Evolutionary conservation across 495 filamentous ascomycete genomes (phyloP), one percentile per base, ranked within the genome.

Genomic region (Opeltia flavorubescens): DNA sequence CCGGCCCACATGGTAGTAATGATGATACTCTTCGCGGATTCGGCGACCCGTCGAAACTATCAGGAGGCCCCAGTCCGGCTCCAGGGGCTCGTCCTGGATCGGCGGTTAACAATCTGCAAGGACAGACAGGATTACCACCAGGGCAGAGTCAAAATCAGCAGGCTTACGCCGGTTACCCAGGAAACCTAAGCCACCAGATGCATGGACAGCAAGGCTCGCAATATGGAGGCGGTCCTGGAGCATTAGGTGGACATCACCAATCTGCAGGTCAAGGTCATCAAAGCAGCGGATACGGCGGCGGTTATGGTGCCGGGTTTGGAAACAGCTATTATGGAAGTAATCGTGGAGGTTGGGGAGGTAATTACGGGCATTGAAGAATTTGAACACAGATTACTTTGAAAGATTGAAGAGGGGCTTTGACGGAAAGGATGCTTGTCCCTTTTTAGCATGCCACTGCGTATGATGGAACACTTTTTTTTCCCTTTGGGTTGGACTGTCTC

Each of bases 1-100:
- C 71, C 24, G 76, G 73, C 41, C 70, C 71, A 7, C 77, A 76
- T 50, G 59, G 65, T 20, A 71, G 69, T 43, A 61, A 61, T 30
- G 78, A 80, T 43, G 86, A 94, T 55, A 66, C 83, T 1, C 64
- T 89, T 57, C 94, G 94, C 70, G 76, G 77, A 15, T 86, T 76
- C 51, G 81, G 81, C 30, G 81, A 84, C 25, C 65, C 79, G 46
- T 67, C 78, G 46, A 91, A 93, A 66, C 54, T 62, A 55, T 66
- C 78, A 28, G 72, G 74, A 34, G 86, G 85, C 5, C 87, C 88
- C 2, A 93, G 86, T 63, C 88, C 88, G 25, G 86, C 86, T 5
- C 78, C 75, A 27, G 71, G 71, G 57, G 70, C 70, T 56, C 83
- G 88, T 47, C 87, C 88, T 13, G 86, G 85, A 17, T 94, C 88